A percentile compares a stretch with the other conserved stretches of the same genome.
phyloP scores from a whole-genome alignment of 345 rosid species.

The Rhodomyrtus tomentosa region DNA sequence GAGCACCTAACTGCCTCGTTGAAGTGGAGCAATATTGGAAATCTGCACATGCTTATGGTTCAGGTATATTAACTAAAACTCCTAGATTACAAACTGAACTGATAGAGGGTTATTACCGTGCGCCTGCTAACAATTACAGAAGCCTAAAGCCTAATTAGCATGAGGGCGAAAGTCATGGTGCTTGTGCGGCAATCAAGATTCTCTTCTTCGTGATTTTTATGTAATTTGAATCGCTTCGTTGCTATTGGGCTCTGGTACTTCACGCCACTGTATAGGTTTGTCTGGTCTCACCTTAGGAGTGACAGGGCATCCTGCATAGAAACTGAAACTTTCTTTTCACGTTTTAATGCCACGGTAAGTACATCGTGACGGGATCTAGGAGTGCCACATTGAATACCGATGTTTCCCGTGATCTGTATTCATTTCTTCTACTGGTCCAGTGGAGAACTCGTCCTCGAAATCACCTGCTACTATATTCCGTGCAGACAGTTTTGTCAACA shows the following conservation, averaged over 20 bases:
- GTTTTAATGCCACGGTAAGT: neutral
- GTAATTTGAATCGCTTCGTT: neutral
- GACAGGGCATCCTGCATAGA: neutral
- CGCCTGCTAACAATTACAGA: neutral
- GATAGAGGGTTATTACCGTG: neutral
- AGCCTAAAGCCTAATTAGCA: neutral
- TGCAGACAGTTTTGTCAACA: conserved; percentile 29
- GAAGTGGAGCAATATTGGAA: conserved; percentile 52
- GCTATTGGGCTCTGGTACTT: neutral
- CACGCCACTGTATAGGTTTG: neutral
- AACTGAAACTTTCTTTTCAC: neutral
- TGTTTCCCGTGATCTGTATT: neutral
- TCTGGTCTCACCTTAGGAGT: neutral
- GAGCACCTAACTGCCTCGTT: conserved; percentile 25
- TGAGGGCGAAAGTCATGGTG: neutral
- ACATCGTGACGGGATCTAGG: neutral
- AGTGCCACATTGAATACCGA: neutral
- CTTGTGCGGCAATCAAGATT: neutral
- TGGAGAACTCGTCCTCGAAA: neutral
- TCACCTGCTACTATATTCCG: neutral
- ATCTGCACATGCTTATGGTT: conserved; percentile 28
- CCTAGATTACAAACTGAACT: neutral
- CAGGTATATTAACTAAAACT: conserved; percentile 21
- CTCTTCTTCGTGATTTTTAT: neutral
- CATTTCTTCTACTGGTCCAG: neutral